Evolutionary conservation across 441 rosid genomes (phyloP).

Genomic region (Corymbia citriodora): DNA sequence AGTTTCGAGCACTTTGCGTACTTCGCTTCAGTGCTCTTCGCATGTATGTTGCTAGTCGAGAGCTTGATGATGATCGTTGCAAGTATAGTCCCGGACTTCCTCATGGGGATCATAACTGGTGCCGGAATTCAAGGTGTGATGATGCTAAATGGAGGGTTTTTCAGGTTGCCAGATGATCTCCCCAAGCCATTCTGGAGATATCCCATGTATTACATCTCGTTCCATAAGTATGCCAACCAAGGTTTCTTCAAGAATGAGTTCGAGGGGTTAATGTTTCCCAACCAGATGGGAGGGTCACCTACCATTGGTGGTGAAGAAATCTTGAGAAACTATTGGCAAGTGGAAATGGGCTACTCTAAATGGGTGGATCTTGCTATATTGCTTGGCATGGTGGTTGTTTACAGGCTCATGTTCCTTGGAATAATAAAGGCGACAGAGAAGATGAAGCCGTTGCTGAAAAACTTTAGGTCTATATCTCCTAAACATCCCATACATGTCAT

Average conservation of each 20-base stretch:
- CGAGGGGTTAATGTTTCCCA: slow-evolving; percentile 29
- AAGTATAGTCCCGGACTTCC: slow-evolving; percentile 42
- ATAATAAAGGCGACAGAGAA: slow-evolving; percentile 27
- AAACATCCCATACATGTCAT: slow-evolving; percentile 3
- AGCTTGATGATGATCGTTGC: slow-evolving; percentile 67
- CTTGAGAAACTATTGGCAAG: slow-evolving; percentile 26
- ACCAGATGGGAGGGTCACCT: slow-evolving; percentile 11
- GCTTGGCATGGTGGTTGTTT: slow-evolving; percentile 34
- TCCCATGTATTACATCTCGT: slow-evolving; percentile 44
- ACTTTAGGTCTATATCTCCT: neutral
- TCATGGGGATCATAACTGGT: slow-evolving; percentile 53
- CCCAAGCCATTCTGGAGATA: slow-evolving; percentile 46
- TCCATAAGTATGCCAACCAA: slow-evolving; percentile 46
- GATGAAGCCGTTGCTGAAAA: slow-evolving; percentile 28
- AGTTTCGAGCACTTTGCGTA: slow-evolving; percentile 27
- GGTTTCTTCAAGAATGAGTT: slow-evolving; percentile 60
- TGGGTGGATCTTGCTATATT: slow-evolving; percentile 45
- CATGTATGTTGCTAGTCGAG: slow-evolving; percentile 38
- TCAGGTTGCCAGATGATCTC: slow-evolving; percentile 44
- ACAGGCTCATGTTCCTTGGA: slow-evolving; percentile 27
- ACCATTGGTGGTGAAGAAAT: slow-evolving; percentile 28
- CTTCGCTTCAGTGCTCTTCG: slow-evolving; percentile 26
- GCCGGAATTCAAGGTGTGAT: slow-evolving; percentile 49
- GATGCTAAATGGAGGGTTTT: slow-evolving; percentile 48
- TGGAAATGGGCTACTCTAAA: slow-evolving; percentile 42